A percentile compares a stretch with the other conserved stretches of the same genome.
Conservation (phyloP, 2,329 filamentous ascomycete species). For the Sclerotinia nivalis region DNA sequence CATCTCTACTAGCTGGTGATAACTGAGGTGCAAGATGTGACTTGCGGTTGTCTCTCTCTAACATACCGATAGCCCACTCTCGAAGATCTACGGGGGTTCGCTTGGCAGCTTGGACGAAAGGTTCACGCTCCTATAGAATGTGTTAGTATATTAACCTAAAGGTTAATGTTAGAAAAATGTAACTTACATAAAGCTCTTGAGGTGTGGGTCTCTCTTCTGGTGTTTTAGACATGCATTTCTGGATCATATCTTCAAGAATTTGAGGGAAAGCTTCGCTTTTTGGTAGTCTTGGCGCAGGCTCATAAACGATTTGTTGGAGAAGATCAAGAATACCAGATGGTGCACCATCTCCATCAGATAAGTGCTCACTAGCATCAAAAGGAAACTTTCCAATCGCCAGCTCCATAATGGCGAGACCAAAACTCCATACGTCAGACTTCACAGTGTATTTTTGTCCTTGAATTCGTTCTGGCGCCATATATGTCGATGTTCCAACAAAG, state of each 20-base stretch:
- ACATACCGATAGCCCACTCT: conserved; percentile 90
- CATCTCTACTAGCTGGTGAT: conserved; percentile 74
- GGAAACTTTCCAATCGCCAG: conserved; percentile 96
- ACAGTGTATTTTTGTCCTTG: conserved; percentile 97
- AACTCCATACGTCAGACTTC: conserved; percentile 97
- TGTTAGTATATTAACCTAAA: conserved; percentile 23
- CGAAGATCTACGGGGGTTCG: conserved; percentile 91
- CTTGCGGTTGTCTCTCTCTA: conserved; percentile 94
- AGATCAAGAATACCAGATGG: conserved; percentile 95
- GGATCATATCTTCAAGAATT: conserved; percentile 95
- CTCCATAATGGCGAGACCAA: conserved; percentile 93
- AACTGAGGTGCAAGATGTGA: conserved; percentile 83
- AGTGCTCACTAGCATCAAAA: conserved; percentile 73
- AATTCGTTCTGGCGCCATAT: conserved; percentile 98
- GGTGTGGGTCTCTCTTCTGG: conserved; percentile 88
- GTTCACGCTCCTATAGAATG: conserved; percentile 72
- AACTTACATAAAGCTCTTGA: conserved; percentile 82
- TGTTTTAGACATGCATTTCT: conserved; percentile 89
- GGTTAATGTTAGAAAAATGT: conserved; percentile 24
- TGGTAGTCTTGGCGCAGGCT: conserved; percentile 87
- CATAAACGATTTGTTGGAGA: conserved; percentile 95
- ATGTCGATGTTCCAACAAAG: conserved; percentile 97
- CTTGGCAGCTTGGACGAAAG: conserved; percentile 95
- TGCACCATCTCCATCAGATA: conserved; percentile 73
- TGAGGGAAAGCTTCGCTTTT: conserved; percentile 97